A percentile compares a stretch with the other conserved stretches of the same genome.
Conservation (phyloP, 441 rosid species). For the Pelargonium fulgidum region DNA sequence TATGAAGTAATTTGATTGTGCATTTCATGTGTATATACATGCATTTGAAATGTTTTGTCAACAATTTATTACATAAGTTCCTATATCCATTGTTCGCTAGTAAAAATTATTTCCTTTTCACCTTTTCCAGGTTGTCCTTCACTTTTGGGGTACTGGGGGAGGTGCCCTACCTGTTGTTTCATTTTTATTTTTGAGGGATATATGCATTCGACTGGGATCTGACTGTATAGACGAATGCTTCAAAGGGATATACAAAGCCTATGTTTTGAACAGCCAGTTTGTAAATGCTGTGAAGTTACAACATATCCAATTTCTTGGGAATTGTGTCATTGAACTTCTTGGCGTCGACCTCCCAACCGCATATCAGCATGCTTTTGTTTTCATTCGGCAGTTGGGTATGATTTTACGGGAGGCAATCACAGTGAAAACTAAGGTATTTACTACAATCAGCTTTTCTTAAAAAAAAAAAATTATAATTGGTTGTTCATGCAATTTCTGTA, state of each 20-base stretch:
- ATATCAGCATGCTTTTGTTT: slow-evolving; percentile 89
- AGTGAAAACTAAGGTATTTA: slow-evolving; percentile 90
- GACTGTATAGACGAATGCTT: slow-evolving; percentile 80
- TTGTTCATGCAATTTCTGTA: no score
- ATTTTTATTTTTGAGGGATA: slow-evolving; percentile 69
- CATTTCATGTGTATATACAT: no score
- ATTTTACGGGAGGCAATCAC: slow-evolving; percentile 79
- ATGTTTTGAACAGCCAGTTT: slow-evolving; percentile 79
- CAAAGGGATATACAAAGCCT: slow-evolving; percentile 89
- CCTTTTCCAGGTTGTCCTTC: slow-evolving; percentile 61
- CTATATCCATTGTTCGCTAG: background rate
- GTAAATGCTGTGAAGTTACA: slow-evolving; percentile 68
- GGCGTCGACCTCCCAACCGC: slow-evolving; percentile 78
- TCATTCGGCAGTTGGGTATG: slow-evolving; percentile 77
- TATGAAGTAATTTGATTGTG: no score
- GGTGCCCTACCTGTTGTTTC: slow-evolving; percentile 80
- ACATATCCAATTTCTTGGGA: slow-evolving; percentile 78
- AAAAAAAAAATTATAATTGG: no score
- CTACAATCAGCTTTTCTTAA: no score
- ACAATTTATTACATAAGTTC: no score
- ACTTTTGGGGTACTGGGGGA: slow-evolving; percentile 94
- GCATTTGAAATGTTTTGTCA: no score
- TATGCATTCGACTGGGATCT: slow-evolving; percentile 70
- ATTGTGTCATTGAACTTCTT: slow-evolving; percentile 75
- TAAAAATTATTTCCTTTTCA: background rate